Evolutionary conservation across 202 grass and related monocot genomes (phyloP).

Genomic region (Panicum virgatum): DNA sequence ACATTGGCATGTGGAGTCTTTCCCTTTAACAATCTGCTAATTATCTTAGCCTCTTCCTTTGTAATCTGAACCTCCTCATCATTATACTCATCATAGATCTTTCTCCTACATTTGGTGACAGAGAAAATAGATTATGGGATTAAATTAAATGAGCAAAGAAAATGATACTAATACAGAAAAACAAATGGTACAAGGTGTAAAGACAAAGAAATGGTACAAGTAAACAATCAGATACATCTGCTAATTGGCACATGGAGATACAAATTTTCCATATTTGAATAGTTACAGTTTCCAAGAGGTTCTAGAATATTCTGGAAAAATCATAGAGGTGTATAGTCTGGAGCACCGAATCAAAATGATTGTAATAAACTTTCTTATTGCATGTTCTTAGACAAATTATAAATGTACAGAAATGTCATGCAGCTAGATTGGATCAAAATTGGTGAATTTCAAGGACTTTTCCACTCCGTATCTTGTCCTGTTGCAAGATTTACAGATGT

Average conservation of each 20-base stretch:
- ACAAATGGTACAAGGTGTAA: background rate
- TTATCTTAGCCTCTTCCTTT: slow-evolving; percentile 79
- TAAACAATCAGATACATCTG: slow-evolving; percentile 24
- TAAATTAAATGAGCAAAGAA: slow-evolving; percentile 34
- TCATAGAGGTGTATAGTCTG: background rate
- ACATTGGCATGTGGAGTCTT: slow-evolving; percentile 80
- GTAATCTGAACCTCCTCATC: slow-evolving; percentile 88
- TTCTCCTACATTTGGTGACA: slow-evolving; percentile 54
- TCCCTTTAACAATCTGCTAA: slow-evolving; percentile 76
- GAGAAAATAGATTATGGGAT: slow-evolving; percentile 14
- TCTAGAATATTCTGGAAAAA: background rate
- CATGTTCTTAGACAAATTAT: background rate
- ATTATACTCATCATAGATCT: slow-evolving; percentile 82
- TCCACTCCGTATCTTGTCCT: background rate
- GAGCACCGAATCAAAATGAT: background rate
- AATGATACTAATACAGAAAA: slow-evolving; percentile 6
- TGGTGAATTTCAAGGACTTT: background rate
- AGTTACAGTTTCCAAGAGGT: background rate
- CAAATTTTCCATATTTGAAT: background rate
- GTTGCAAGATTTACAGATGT: background rate
- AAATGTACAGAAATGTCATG: background rate
- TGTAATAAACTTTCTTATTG: background rate
- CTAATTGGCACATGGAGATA: background rate
- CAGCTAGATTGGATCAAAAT: background rate
- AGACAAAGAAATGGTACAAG: background rate